Evolutionary conservation across 1,284 basidiomycete species (phyloP), one percentile per base, ranked within the genome.

Genomic region (Rugosomyces carneus): DNA sequence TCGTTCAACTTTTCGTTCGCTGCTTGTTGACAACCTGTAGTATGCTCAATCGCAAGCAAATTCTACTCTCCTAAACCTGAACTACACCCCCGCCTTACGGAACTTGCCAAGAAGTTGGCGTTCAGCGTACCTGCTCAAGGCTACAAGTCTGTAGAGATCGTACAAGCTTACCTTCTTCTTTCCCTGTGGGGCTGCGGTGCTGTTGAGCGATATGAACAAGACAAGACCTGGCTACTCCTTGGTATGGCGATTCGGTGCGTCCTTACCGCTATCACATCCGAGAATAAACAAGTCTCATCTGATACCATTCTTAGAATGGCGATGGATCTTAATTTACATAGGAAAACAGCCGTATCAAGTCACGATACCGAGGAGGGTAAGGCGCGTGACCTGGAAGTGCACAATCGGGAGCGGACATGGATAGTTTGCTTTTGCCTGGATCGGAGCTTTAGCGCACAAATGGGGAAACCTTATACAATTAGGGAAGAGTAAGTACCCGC

Each of bases 101-200:
- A 89, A 24, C 76, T 94, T 29, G 88, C 89, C 1, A 89, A 91
- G 61, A 89, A 93, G 56, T 78, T 97, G n/a, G 89, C 94, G 0
- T 97, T 95, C 61, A 84, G 79, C 52, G 89, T 94, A 7, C 89
- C 76, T 39, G 89, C 81, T 48, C 72, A 77, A 54, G 89, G 89
- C 0, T 96, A 93, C 75, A 99, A 99, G 67, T 93, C 89, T 19
- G 85, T 97, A 37, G 96, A 99, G 67, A 92, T 94, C 52, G 89
- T 93, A 3, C 92, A 94, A 60, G 91, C 90, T 0, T 95, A 94
- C 63, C 71, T 91, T 27, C 72, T 95, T 16, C 76, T 93, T 45
- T 73, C 84, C 0, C 65, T 89, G 16, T 95, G 88, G 85, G 90
- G 90, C 1, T 82, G 86, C 53, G 90, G 91, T n/a, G 90, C 91